Conservation (phyloP, 177 flowering plant genomes). For the Tripterygium wilfordii region DNA sequence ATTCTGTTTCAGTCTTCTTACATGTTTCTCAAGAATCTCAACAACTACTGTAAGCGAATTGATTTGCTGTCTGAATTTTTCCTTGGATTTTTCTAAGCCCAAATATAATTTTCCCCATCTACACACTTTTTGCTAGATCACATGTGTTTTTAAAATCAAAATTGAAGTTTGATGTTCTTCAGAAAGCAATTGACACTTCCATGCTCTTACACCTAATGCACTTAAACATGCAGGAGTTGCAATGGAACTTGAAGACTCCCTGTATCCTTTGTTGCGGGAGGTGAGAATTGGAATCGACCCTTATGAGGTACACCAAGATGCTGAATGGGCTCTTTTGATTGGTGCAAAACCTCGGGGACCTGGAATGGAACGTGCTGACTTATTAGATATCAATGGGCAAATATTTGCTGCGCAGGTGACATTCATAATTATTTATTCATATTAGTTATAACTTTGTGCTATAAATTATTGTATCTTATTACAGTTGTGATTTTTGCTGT, state of each 20-base stretch:
- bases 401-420: constrained; percentile 90
- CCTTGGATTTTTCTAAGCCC: too few species aligned
- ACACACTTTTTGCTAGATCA: too few species aligned
- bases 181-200: neutral
- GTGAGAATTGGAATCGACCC: constrained; percentile 89
- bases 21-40: too few species aligned
- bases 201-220: neutral
- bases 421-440: neutral
- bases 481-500: too few species aligned
- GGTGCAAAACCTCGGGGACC: constrained; percentile 99
- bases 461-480: too few species aligned
- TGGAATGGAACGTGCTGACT: constrained; percentile 94
- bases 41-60: too few species aligned
- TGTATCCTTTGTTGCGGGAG: constrained; percentile 86
- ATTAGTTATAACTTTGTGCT: neutral
- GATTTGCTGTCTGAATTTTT: too few species aligned
- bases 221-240: constrained; percentile 72
- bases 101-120: too few species aligned
- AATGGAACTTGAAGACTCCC: constrained; percentile 96
- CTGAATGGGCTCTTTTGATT: constrained; percentile 90
- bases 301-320: constrained; percentile 87
- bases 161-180: too few species aligned
- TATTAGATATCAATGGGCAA: constrained; percentile 87
- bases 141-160: too few species aligned
- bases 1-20: too few species aligned